Evolutionary conservation across 345 rosid species (phyloP).

Genomic region (Eucalyptus curtisii): DNA sequence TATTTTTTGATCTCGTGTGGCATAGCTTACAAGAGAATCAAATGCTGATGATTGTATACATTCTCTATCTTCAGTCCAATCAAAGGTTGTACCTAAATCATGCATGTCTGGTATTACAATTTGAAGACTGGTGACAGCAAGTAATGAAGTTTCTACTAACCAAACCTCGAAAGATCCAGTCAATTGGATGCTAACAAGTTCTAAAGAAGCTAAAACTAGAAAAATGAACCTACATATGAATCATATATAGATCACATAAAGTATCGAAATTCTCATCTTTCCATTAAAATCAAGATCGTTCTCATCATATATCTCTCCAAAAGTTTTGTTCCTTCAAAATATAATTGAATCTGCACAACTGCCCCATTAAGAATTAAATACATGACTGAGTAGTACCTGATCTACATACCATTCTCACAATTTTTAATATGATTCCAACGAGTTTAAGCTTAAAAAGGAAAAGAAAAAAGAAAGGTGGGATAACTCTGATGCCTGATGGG

Average conservation of each 20-base stretch:
- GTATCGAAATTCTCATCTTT: neutral
- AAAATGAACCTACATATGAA: neutral
- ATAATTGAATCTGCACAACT: too few relatives aligned
- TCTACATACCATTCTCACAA: neutral
- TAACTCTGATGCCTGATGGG: accelerated
- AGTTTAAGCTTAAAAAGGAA: neutral
- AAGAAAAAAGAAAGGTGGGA: neutral
- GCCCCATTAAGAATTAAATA: too few relatives aligned
- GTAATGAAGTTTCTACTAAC: neutral
- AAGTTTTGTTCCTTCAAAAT: neutral
- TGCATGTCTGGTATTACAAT: neutral
- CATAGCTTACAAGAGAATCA: neutral
- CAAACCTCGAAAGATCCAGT: neutral
- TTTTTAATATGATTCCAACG: neutral
- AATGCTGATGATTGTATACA: too few relatives aligned
- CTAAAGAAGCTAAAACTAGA: neutral
- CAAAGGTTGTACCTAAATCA: neutral
- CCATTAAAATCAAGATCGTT: too few relatives aligned
- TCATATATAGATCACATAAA: too few relatives aligned
- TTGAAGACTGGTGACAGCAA: neutral
- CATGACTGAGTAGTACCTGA: neutral
- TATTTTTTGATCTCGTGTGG: neutral
- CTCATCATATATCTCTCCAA: too few relatives aligned
- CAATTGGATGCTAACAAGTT: too few relatives aligned
- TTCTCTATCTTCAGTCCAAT: neutral